Base-by-base conservation (phyloP, 768 basidiomycete genomes). In the Russula ochroleuca region DNA sequence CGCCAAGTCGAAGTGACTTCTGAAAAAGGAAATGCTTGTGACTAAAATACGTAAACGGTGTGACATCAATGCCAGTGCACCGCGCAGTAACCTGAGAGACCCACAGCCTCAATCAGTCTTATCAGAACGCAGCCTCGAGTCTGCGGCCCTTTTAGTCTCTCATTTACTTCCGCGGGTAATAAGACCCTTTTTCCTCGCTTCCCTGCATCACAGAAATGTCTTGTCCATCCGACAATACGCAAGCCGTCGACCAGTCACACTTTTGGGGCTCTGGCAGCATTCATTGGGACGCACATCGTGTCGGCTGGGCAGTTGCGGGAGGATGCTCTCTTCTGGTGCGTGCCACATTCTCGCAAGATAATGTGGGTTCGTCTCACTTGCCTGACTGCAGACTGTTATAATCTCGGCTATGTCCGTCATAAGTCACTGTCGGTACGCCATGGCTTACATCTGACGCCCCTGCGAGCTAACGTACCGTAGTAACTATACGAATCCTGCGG, bases 221-320 rank as follows among this genome's bases (percentile, higher is more conserved):
- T 57, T 87, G 86, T 70, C 81, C 81, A 15, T 78, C 82, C 0
- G 78, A 79, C 57, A 87, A 88, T 67, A 74, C 77, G 0, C 64
- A 73, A 28, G 71, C 63, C 1, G 69, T 82, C 28, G 87, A 90
- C 73, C 85, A 90, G 71, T 77, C 78, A 53, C 75, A 74, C 11
- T 90, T 90, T 71, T 90, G 87, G 88, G 75, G 75, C 69, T 67
- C 76, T 0, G 76, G 78, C 41, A 79, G 80, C 13, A 56, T 81
- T 23, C 76, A 85, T 69, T 88, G 85, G 86, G 80, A 83, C 65
- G 68, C 74, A 15, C 85, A 86, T 74, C 77, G 83, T 68, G 84
- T 89, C 72, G 88, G 88, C 55, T 90, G 88, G 88, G 79, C 85
- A 11, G 78, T 90, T 60, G 81, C 87, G 17, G 88, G 88, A 31